Conservation (phyloP, 2,329 filamentous ascomycete species). For the Scortechinia acanthostroma region DNA sequence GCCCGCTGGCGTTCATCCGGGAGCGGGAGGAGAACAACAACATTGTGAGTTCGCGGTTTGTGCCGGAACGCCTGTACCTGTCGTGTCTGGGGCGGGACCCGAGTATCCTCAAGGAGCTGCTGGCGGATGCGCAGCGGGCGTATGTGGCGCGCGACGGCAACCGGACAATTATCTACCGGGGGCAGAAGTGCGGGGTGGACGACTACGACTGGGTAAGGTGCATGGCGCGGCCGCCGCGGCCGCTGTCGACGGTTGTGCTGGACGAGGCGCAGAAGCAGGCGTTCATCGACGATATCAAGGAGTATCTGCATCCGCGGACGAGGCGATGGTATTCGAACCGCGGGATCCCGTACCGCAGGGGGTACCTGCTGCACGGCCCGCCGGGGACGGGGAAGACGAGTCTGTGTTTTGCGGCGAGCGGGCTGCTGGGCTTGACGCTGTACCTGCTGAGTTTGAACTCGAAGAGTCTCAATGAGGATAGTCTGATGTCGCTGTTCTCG, state of each 20-base stretch:
- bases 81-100: slow-evolving; percentile 10
- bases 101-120: slow-evolving; percentile 7
- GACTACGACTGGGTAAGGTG: slow-evolving; percentile 10
- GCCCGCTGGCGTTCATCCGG: not conserved
- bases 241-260: slow-evolving; percentile 37
- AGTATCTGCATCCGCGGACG: slow-evolving; percentile 41
- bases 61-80: not conserved
- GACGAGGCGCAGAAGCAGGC: slow-evolving; percentile 35
- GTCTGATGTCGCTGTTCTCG: slow-evolving; percentile 24
- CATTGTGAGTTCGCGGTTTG: not conserved
- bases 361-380: slow-evolving; percentile 45
- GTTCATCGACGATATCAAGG: slow-evolving; percentile 42
- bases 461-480: slow-evolving; percentile 23
- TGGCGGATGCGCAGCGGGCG: slow-evolving; percentile 9
- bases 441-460: slow-evolving; percentile 25
- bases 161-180: slow-evolving; percentile 10
- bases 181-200: slow-evolving; percentile 5
- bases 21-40: not conserved
- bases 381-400: slow-evolving; percentile 38
- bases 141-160: slow-evolving; percentile 9
- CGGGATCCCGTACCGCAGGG: slow-evolving; percentile 46
- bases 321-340: slow-evolving; percentile 41
- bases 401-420: slow-evolving; percentile 24
- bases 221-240: slow-evolving; percentile 9
- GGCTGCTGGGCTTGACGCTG: slow-evolving; percentile 24